A percentile compares a stretch with the other conserved stretches of the same genome.
Conservation (phyloP, 2,329 filamentous ascomycete genomes). For the Purpureocillium lavendulum region DNA sequence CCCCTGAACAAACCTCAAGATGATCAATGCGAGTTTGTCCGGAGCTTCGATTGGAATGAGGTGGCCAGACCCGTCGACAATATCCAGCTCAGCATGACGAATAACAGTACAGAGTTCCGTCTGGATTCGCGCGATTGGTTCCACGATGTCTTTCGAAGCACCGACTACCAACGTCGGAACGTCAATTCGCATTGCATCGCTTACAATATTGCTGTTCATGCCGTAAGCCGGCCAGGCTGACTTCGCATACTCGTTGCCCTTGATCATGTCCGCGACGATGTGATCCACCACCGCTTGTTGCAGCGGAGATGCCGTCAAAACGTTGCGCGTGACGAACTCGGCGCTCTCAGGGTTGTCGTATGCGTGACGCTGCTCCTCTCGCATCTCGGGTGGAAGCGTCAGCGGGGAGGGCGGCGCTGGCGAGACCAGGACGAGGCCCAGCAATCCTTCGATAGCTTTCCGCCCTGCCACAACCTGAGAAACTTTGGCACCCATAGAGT, state of each 20-base stretch:
- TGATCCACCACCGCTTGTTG: neutral
- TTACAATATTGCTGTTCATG: conserved; percentile 5
- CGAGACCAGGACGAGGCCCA: conserved; percentile 2
- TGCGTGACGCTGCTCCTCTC: conserved; percentile 5
- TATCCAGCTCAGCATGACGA: too few species aligned
- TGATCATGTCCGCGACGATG: conserved; percentile 5
- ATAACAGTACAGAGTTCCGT: too few species aligned
- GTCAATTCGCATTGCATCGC: neutral
- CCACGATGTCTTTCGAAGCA: conserved; percentile 3
- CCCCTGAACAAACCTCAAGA: too few species aligned
- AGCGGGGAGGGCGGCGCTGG: conserved; percentile 6
- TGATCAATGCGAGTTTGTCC: too few species aligned
- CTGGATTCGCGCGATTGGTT: neutral
- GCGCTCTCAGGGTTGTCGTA: conserved; percentile 2
- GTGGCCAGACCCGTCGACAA: too few species aligned
- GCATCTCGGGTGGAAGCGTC: conserved; percentile 2
- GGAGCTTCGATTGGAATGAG: too few species aligned
- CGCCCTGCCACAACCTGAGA: conserved; percentile 4
- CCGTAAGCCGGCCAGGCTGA: conserved; percentile 5
- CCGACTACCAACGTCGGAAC: conserved; percentile 1
- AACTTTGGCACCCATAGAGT: conserved; percentile 6
- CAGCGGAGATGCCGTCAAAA: neutral
- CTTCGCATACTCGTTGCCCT: conserved; percentile 1
- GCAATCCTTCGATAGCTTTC: neutral
- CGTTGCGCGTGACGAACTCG: conserved; percentile 3